These are phyloP conservation scores for Hypoxylon cercidicola DNA, from an alignment of 495 filamentous ascomycete genomes.

Conservation along the genomic window DNA sequence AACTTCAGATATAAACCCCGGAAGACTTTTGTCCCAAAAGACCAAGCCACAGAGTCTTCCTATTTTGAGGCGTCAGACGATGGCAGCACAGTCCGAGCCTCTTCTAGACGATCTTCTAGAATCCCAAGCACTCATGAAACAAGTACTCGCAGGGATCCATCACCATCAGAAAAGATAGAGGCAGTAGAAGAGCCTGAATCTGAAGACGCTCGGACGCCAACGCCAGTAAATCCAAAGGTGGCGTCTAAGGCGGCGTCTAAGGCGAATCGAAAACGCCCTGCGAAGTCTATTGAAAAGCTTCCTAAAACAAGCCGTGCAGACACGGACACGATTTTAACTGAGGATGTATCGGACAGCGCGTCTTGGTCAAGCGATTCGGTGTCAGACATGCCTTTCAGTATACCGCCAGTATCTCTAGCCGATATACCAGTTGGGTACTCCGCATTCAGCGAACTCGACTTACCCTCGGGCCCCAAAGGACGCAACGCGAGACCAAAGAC, in stretches of 20 bases:
- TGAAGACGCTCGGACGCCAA: constrained; percentile 41
- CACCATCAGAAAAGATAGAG: constrained; percentile 63
- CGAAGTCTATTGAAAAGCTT: constrained; percentile 24
- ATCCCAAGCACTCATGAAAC: constrained; percentile 37
- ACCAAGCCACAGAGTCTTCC: constrained; percentile 48
- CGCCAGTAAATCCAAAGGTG: constrained; percentile 24
- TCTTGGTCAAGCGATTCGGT: constrained; percentile 46
- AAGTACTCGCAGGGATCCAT: constrained; percentile 37
- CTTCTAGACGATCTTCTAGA: constrained; percentile 45
- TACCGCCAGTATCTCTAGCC: constrained; percentile 58
- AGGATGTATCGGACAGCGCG: constrained; percentile 43
- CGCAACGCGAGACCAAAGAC: constrained; percentile 55
- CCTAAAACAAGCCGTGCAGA: constrained; percentile 34
- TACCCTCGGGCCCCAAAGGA: constrained; percentile 56
- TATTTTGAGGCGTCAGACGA: constrained; percentile 39
- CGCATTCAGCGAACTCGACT: constrained; percentile 67
- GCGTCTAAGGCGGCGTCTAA: constrained; percentile 43
- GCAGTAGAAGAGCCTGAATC: constrained; percentile 48
- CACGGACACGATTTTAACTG: constrained; percentile 25
- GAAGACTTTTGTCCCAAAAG: constrained; percentile 30
- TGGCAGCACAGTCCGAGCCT: constrained; percentile 43
- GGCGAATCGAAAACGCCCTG: constrained; percentile 21
- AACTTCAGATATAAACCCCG: constrained; percentile 41
- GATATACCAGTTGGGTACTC: constrained; percentile 67
- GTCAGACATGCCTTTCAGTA: constrained; percentile 51